Percentiles rank a stretch among this genome's conserved stretches.
These are phyloP conservation scores for Epichloe bromicola DNA, from an alignment of 2,329 filamentous ascomycete species.

Conservation along the genomic window DNA sequence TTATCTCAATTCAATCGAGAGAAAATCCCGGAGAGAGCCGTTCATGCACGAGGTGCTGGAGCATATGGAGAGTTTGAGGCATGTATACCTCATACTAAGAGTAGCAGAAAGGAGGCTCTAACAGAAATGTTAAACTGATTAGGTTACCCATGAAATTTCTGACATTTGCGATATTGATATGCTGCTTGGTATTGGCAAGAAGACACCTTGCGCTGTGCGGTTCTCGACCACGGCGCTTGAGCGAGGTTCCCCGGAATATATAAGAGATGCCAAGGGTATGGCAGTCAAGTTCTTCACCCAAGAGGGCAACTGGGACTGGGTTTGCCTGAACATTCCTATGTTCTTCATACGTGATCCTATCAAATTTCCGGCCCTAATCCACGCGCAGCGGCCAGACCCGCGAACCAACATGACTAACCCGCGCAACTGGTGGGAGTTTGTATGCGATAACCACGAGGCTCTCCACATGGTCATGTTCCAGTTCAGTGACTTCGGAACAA, in stretches of 20 bases:
- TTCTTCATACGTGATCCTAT: constrained; percentile 65
- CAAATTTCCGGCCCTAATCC: constrained; percentile 65
- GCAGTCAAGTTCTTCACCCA: constrained; percentile 48
- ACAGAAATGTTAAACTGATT: too few relatives aligned
- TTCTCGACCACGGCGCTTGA: constrained; percentile 62
- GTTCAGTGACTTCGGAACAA: constrained; percentile 53
- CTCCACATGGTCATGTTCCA: constrained; percentile 53
- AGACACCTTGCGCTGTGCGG: constrained; percentile 44
- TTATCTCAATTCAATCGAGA: constrained; percentile 15
- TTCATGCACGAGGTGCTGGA: constrained; percentile 23
- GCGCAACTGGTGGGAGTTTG: constrained; percentile 40
- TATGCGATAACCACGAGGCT: constrained; percentile 46
- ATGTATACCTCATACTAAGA: background rate
- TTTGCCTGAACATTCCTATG: constrained; percentile 64
- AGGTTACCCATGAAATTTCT: constrained; percentile 40
- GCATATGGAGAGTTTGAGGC: constrained; percentile 44
- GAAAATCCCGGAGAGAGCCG: constrained; percentile 33
- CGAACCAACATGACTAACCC: constrained; percentile 58
- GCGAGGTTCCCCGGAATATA: constrained; percentile 52
- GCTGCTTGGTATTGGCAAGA: constrained; percentile 38
- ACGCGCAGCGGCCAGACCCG: constrained; percentile 66
- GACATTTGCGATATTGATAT: constrained; percentile 43
- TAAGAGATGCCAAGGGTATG: constrained; percentile 58
- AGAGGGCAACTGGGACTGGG: constrained; percentile 60
- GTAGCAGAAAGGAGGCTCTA: too few relatives aligned